Percentiles rank a stretch among this genome's conserved stretches.
phyloP scores from a whole-genome alignment of 2,329 filamentous ascomycete species.

The Fusarium verticillioides region DNA sequence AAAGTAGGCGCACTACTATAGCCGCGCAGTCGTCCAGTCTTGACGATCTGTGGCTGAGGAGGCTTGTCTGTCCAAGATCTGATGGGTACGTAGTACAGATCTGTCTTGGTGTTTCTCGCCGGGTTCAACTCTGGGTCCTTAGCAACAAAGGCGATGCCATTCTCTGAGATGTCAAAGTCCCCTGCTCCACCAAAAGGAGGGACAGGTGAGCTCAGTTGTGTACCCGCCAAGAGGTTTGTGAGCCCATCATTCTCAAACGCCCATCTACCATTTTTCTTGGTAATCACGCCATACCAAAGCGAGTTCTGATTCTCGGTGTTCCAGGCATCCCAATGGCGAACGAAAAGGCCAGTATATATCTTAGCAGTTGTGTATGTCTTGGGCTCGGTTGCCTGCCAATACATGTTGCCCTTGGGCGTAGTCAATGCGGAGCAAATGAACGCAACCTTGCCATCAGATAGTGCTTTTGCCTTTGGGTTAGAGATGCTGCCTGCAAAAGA shows the following conservation, averaged over 20 bases:
- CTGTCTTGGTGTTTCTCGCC: constrained; percentile 82
- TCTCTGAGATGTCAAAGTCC: constrained; percentile 80
- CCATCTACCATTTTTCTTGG: constrained; percentile 55
- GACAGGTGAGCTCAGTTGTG: constrained; percentile 72
- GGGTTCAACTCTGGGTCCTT: constrained; percentile 78
- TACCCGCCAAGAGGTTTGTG: constrained; percentile 72
- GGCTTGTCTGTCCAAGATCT: constrained; percentile 68
- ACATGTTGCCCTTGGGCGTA: constrained; percentile 74
- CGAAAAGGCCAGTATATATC: constrained; percentile 80
- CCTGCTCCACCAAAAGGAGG: constrained; percentile 81
- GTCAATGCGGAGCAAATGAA: constrained; percentile 72
- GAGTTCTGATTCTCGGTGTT: constrained; percentile 74
- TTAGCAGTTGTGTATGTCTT: constrained; percentile 72
- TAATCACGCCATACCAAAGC: constrained; percentile 77
- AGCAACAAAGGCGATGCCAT: constrained; percentile 77
- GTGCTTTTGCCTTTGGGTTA: constrained; percentile 67
- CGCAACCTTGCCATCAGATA: constrained; percentile 62
- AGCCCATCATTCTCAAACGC: constrained; percentile 59
- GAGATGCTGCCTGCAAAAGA: constrained; percentile 64
- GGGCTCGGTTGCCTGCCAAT: constrained; percentile 70
- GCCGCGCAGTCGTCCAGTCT: constrained; percentile 69
- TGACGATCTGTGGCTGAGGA: constrained; percentile 60
- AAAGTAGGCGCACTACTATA: constrained; percentile 77
- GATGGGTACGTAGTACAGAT: constrained; percentile 79
- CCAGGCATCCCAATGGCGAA: constrained; percentile 87